phyloP scores from a whole-genome alignment of 2,329 filamentous ascomycete genomes.

The Albophoma yamanashiensis region DNA sequence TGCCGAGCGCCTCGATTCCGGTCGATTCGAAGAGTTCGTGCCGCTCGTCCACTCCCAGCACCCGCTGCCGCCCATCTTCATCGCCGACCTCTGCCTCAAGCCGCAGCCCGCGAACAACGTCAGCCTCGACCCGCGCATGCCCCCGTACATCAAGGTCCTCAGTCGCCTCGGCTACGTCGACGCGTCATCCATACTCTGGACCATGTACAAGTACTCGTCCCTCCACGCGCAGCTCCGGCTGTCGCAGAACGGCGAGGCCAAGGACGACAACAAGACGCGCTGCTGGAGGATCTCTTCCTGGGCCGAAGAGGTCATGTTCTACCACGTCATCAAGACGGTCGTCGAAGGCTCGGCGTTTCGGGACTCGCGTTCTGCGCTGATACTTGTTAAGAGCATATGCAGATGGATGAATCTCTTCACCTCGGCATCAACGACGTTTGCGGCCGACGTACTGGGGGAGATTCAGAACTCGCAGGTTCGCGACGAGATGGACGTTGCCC shows the following conservation, averaged over 20 bases:
- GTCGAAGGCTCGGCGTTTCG: conserved; percentile 41
- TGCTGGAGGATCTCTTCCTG: conserved; percentile 48
- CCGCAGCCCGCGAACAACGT: conserved; percentile 37
- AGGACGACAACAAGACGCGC: conserved; percentile 11
- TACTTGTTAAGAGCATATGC: conserved; percentile 37
- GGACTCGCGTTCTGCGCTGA: conserved; percentile 35
- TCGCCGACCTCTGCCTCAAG: conserved; percentile 49
- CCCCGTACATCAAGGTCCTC: conserved; percentile 48
- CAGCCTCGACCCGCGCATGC: conserved; percentile 47
- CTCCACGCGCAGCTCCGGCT: conserved; percentile 23
- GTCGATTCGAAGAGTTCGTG: conserved; percentile 41
- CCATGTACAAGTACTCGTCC: conserved; percentile 47
- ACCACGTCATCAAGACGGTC: conserved; percentile 83
- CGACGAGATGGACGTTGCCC: conserved; percentile 49
- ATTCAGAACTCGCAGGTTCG: conserved; percentile 31
- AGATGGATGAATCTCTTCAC: conserved; percentile 51
- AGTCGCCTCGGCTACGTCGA: conserved; percentile 40
- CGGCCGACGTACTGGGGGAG: conserved; percentile 35
- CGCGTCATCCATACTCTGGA: conserved; percentile 41
- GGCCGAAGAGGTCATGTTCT: conserved; percentile 84
- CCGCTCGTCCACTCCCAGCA: conserved; percentile 37
- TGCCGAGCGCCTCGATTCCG: conserved; percentile 37
- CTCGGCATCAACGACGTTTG: conserved; percentile 36
- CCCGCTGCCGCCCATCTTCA: conserved; percentile 36
- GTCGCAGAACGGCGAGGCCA: background rate